These are phyloP conservation scores for Sporothrix curviconia DNA, from an alignment of 2,329 filamentous ascomycete species.

Conservation along the genomic window DNA sequence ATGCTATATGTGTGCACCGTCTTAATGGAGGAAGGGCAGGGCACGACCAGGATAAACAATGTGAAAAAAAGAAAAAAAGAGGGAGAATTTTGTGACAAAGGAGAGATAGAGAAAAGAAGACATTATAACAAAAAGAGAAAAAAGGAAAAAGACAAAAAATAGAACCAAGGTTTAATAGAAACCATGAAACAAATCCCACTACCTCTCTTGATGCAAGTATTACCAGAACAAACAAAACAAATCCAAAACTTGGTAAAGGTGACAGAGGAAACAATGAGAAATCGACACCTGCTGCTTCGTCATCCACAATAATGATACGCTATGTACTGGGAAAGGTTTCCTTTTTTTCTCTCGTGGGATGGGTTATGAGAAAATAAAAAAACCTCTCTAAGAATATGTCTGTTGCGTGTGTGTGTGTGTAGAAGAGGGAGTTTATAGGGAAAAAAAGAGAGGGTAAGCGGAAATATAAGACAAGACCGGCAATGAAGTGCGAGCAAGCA, in stretches of 20 bases:
- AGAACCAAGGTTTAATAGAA: background rate
- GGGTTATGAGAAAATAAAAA: background rate
- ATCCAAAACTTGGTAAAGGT: constrained; percentile 1
- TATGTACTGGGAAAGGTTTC: constrained; percentile 17
- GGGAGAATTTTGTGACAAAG: background rate
- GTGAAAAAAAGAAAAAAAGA: background rate
- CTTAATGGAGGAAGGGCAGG: background rate
- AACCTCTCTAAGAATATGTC: constrained; percentile 11
- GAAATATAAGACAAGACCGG: constrained; percentile 1
- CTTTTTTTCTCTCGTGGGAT: background rate
- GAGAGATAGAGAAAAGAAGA: background rate
- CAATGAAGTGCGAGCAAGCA: constrained; percentile 1
- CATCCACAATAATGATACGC: constrained; percentile 21
- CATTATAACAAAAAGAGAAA: constrained; percentile 6
- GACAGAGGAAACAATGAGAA: constrained; percentile 9
- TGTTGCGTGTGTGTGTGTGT: constrained; percentile 27
- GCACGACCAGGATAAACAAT: background rate
- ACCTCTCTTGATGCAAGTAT: constrained; percentile 14
- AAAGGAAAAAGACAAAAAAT: constrained; percentile 4
- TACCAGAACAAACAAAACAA: constrained; percentile 8
- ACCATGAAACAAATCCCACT: constrained; percentile 1
- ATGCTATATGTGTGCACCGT: background rate
- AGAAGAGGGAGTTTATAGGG: constrained; percentile 26
- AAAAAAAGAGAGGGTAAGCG: constrained; percentile 17
- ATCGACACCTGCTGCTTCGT: constrained; percentile 18